phyloP scores from a whole-genome alignment of 192 early-diverging fungal species.

The Coemansia sp. region DNA sequence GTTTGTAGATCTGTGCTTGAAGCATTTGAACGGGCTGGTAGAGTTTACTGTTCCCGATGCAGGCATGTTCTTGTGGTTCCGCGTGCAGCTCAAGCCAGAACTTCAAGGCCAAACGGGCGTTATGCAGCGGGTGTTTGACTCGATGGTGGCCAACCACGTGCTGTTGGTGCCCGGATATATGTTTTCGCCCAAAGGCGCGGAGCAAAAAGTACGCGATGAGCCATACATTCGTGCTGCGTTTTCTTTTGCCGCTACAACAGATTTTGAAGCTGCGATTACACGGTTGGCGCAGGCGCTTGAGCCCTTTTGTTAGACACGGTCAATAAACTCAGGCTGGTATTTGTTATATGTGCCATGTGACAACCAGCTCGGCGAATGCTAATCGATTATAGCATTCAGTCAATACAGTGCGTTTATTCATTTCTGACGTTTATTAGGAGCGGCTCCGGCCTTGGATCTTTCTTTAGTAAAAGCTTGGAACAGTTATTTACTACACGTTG shows the following conservation, averaged over 20 bases:
- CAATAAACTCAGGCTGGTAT: too few relatives aligned
- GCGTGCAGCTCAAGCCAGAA: slow-evolving; percentile 50
- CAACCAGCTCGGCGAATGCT: too few relatives aligned
- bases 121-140: slow-evolving; percentile 60
- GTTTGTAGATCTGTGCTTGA: slow-evolving; percentile 64
- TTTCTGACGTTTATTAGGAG: too few relatives aligned
- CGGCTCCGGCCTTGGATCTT: too few relatives aligned
- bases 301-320: slow-evolving; percentile 14
- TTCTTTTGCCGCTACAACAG: slow-evolving; percentile 60
- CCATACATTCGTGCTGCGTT: slow-evolving; percentile 70
- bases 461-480: too few relatives aligned
- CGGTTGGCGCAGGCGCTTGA: slow-evolving; percentile 61
- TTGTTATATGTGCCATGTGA: too few relatives aligned
- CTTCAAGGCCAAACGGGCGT: slow-evolving; percentile 50
- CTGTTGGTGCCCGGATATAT: slow-evolving; percentile 70
- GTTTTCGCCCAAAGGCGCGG: slow-evolving; percentile 56
- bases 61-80: slow-evolving; percentile 96
- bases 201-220: slow-evolving; percentile 41
- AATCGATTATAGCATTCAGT: too few relatives aligned
- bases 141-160: slow-evolving; percentile 67
- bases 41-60: slow-evolving; percentile 62
- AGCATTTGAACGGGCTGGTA: slow-evolving; percentile 62
- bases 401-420: too few relatives aligned
- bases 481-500: too few relatives aligned
- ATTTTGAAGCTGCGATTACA: slow-evolving; percentile 65